These are phyloP conservation scores for Arxiozyma telluris DNA, from an alignment of 1,139 yeast species.

Conservation along the genomic window DNA sequence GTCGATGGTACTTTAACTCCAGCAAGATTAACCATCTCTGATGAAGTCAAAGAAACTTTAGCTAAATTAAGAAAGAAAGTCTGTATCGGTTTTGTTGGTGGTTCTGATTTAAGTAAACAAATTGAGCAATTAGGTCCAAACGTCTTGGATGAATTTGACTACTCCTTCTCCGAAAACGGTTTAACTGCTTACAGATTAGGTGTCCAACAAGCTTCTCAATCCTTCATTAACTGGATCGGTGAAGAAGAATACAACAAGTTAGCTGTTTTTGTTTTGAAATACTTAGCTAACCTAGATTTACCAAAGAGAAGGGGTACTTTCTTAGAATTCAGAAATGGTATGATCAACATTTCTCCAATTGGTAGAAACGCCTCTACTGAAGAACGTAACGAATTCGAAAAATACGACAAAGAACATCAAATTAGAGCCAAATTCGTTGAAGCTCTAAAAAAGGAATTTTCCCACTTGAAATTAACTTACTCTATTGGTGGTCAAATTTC, in stretches of 20 bases:
- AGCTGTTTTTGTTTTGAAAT: constrained; percentile 73
- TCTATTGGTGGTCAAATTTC: constrained; percentile 99
- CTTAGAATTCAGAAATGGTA: constrained; percentile 97
- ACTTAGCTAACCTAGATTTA: constrained; percentile 76
- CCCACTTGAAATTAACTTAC: constrained; percentile 80
- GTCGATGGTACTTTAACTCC: constrained; percentile 99
- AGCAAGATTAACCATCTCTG: constrained; percentile 77
- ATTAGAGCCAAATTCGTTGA: constrained; percentile 75
- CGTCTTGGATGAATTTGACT: constrained; percentile 77
- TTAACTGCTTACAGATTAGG: constrained; percentile 94
- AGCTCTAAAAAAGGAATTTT: constrained; percentile 74
- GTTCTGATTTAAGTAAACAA: constrained; percentile 90
- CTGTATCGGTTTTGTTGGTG: constrained; percentile 97
- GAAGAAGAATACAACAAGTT: constrained; percentile 87
- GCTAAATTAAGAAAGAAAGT: constrained; percentile 75
- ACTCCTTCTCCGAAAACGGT: constrained; percentile 95
- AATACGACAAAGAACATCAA: constrained; percentile 67
- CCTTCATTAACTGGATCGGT: constrained; percentile 92
- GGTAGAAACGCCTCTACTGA: constrained; percentile 95
- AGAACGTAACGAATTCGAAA: constrained; percentile 89
- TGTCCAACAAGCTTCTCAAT: constrained; percentile 77
- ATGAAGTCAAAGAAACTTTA: constrained; percentile 68
- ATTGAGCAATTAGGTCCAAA: constrained; percentile 86
- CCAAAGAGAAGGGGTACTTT: constrained; percentile 97
- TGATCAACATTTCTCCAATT: constrained; percentile 95